Percentiles rank a stretch among this genome's conserved stretches.
Conservation (phyloP, 495 filamentous ascomycete genomes). For the Xylaria grammica region DNA sequence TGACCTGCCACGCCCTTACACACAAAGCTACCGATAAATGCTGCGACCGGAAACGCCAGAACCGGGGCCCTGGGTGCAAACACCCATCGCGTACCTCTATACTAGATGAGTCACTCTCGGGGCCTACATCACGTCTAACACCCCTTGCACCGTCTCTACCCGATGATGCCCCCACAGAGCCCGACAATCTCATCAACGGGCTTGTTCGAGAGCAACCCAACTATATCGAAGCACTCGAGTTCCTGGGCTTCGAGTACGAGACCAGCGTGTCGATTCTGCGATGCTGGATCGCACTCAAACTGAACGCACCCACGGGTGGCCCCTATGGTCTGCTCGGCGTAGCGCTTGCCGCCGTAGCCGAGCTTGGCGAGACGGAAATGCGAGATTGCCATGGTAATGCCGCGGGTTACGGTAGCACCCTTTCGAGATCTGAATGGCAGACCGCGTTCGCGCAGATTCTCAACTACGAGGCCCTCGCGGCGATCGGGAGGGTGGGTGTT, state of each 20-base stretch:
- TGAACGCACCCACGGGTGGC: neutral
- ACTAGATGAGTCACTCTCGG: neutral
- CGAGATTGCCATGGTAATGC: neutral
- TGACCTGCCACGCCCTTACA: too few species aligned
- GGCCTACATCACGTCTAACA: neutral
- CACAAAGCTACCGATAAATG: too few species aligned
- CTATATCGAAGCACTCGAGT: neutral
- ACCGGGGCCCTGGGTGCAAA: neutral
- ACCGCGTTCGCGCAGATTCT: neutral
- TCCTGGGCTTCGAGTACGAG: neutral
- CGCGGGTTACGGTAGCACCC: neutral
- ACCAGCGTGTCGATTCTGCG: neutral
- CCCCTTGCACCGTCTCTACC: neutral
- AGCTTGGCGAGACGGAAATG: neutral
- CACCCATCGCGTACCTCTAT: neutral
- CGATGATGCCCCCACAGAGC: neutral
- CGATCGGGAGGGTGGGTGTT: neutral
- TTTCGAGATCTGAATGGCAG: neutral
- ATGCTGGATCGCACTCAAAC: neutral
- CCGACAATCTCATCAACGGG: neutral
- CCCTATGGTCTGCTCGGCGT: neutral
- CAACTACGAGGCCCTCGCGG: neutral
- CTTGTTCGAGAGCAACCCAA: neutral
- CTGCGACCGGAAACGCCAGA: too few species aligned
- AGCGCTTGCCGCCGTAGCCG: neutral